Conservation (phyloP, 352 stramenopile genomes). For the Phytophthora hybrid region DNA sequence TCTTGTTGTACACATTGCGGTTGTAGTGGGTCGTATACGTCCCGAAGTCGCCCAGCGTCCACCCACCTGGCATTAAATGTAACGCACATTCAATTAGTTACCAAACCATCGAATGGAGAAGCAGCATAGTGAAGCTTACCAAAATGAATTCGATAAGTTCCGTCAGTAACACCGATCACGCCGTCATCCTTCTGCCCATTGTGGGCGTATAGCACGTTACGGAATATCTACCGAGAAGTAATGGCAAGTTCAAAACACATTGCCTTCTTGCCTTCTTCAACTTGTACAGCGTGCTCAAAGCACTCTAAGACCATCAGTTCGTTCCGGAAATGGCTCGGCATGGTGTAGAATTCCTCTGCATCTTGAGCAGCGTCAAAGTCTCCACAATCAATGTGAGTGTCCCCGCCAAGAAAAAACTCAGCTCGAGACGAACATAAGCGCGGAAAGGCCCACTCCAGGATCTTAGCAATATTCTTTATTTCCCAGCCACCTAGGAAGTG, state of each 20-base stretch:
- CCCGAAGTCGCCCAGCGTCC: neutral
- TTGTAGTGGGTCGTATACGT: neutral
- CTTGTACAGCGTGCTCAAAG: neutral
- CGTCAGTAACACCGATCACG: neutral
- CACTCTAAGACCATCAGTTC: neutral
- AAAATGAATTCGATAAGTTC: neutral
- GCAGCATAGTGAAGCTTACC: neutral
- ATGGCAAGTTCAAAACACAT: neutral
- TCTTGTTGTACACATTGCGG: neutral
- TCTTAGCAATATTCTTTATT: neutral
- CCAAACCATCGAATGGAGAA: no score
- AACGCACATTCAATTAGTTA: no score
- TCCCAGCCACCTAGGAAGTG: neutral
- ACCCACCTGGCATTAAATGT: neutral
- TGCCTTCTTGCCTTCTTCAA: neutral
- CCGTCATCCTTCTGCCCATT: neutral
- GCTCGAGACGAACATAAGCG: neutral
- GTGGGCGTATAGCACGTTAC: neutral
- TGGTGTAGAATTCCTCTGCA: neutral
- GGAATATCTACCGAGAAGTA: neutral
- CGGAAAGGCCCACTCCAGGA: neutral
- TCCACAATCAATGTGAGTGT: neutral
- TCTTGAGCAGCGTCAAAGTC: neutral
- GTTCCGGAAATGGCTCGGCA: neutral
- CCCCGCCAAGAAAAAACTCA: neutral